Base-by-base conservation (phyloP, 2,329 filamentous ascomycete genomes). In the Fusarium miscanthi region DNA sequence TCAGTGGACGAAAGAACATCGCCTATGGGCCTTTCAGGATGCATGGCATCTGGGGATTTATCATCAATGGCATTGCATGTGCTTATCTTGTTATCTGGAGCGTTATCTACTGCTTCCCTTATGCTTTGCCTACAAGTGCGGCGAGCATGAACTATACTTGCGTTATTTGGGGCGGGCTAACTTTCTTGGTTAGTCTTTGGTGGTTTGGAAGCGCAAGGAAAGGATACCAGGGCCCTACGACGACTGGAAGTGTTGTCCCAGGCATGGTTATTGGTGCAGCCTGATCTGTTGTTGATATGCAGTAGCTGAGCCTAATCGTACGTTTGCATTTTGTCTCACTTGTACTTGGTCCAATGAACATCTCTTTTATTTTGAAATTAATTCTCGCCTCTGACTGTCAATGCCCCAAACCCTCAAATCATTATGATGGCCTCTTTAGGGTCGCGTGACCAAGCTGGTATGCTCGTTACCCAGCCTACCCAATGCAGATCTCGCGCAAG, bases 91-190 rank as follows among this genome's bases (percentile, higher is more conserved):
- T 86, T 6, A 85, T 86, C 0, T 92, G 89, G 78, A 85, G 89
- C 7, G 86, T 92, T 13, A 88, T 92, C 41, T 92, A 90, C 77
- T 90, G 88, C 76, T 92, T 89, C 75, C 87, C 88, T 0, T 84
- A 83, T 56, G 75, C 82, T 0, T 62, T 86, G 27, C 87, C 87
- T 0, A 84, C 83, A 1, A 78, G 78, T 3, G 82, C 83, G 0
- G 74, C 78, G 16, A 85, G 80, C 43, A 90, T 90, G 88, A 90
- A 90, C 76, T 90, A 86, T 56, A 78, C 80, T 16, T 82, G 79
- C 21, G 63, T 86, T 23, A 85, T 87, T 27, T 83, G 82, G 72
- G 84, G 84, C 6, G 84, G 80, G 0, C 74, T 86, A 38, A 82
- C 84, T 0, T 70, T 81, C 1, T 74, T 85, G 31, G 80, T 84